Evolutionary conservation across 2,329 filamentous ascomycete genomes (phyloP).

Genomic region (Penicillium sp.): DNA sequence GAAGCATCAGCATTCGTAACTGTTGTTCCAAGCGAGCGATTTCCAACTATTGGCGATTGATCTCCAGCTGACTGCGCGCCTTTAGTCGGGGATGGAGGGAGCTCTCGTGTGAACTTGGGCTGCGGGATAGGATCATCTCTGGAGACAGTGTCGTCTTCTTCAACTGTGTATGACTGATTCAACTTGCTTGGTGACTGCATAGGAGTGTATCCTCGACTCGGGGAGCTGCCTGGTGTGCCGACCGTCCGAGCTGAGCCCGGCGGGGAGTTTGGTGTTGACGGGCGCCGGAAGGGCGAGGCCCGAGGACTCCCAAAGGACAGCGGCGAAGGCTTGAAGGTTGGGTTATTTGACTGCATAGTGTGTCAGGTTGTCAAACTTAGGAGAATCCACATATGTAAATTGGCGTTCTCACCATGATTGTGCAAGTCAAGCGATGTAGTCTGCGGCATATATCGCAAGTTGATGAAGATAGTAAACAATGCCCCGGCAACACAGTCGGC

Average conservation of each 20-base stretch:
- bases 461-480: slow-evolving; percentile 22
- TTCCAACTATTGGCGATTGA: slow-evolving; percentile 32
- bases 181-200: slow-evolving; percentile 50
- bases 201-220: slow-evolving; percentile 44
- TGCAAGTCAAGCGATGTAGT: background rate
- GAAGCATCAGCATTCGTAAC: slow-evolving; percentile 37
- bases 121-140: slow-evolving; percentile 34
- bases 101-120: slow-evolving; percentile 39
- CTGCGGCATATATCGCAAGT: slow-evolving; percentile 1
- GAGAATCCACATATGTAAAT: background rate
- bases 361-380: background rate
- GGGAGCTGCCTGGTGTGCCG: slow-evolving; percentile 50
- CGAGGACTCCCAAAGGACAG: slow-evolving; percentile 71
- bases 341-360: slow-evolving; percentile 49
- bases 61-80: slow-evolving; percentile 31
- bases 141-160: slow-evolving; percentile 40
- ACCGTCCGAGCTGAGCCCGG: slow-evolving; percentile 51
- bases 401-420: slow-evolving; percentile 24
- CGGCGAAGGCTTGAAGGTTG: slow-evolving; percentile 70
- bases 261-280: slow-evolving; percentile 63
- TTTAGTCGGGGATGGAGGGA: slow-evolving; percentile 44
- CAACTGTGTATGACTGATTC: slow-evolving; percentile 48
- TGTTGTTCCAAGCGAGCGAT: slow-evolving; percentile 25
- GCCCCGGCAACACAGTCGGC: slow-evolving; percentile 27
- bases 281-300: slow-evolving; percentile 68